These are phyloP conservation scores for Eucalyptus marginata DNA, from an alignment of 345 rosid genomes.

Conservation along the genomic window DNA sequence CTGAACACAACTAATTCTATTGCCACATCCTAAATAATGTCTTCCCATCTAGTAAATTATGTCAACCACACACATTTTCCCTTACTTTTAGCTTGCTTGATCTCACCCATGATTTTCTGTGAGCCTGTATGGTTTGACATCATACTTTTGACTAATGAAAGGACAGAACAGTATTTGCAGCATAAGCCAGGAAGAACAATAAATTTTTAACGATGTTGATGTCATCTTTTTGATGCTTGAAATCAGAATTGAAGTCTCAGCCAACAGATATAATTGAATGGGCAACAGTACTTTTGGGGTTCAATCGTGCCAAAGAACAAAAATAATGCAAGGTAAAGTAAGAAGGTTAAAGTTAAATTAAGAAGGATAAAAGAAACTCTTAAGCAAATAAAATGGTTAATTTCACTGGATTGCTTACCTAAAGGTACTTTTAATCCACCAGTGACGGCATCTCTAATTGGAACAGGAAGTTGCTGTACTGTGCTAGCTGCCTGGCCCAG, in stretches of 20 bases:
- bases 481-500: slow-evolving; percentile 59
- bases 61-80: not conserved
- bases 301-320: not conserved
- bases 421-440: slow-evolving; percentile 74
- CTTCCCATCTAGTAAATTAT: not conserved
- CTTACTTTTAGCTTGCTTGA: not conserved
- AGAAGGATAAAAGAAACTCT: not conserved
- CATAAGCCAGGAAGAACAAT: not conserved
- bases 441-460: slow-evolving; percentile 52
- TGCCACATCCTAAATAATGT: not conserved
- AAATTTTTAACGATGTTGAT: not conserved
- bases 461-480: slow-evolving; percentile 70
- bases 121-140: not conserved
- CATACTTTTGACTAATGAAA: not conserved
- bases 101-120: not conserved
- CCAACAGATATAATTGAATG: not conserved
- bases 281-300: not conserved
- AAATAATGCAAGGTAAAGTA: not conserved
- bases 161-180: not conserved
- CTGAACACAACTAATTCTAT: not conserved
- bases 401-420: slow-evolving; percentile 32
- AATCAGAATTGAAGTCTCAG: not conserved
- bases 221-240: not conserved
- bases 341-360: not conserved
- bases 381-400: not conserved